Conservation (phyloP, 106 monocot species). For the Dioscorea zingiberensis region DNA sequence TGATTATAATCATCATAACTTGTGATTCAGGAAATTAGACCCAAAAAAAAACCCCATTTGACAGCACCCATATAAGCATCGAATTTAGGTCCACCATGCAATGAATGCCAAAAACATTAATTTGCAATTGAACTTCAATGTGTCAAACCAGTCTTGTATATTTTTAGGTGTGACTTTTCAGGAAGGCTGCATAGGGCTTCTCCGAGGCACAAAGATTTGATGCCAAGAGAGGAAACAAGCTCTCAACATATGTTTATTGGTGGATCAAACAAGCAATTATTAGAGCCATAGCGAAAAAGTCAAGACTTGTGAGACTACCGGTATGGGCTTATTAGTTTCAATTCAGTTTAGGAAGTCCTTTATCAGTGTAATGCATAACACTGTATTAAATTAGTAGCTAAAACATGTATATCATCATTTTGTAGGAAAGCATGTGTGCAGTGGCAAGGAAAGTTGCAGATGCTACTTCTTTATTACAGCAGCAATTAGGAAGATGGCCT, state of each 20-base stretch:
- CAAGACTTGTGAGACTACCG: constrained; percentile 54
- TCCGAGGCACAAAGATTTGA: constrained; percentile 51
- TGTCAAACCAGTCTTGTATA: too few species aligned
- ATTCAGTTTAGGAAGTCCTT: not conserved
- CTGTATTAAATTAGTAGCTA: too few species aligned
- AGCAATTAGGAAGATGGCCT: constrained; percentile 26
- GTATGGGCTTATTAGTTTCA: constrained; percentile 15
- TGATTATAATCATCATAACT: too few species aligned
- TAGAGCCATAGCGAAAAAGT: constrained; percentile 49
- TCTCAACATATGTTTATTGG: constrained; percentile 72
- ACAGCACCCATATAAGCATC: too few species aligned
- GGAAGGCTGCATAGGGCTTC: constrained; percentile 70
- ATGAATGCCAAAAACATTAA: too few species aligned
- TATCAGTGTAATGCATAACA: not conserved
- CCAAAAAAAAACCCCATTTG: too few species aligned
- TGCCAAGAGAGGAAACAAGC: constrained; percentile 40
- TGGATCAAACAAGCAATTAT: constrained; percentile 72
- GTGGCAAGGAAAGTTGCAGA: constrained; percentile 31
- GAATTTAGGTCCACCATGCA: too few species aligned
- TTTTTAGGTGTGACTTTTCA: constrained; percentile 5
- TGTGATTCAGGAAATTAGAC: too few species aligned
- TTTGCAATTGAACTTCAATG: too few species aligned
- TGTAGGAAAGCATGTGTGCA: constrained; percentile 38
- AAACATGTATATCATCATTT: not conserved
- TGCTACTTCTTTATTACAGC: constrained; percentile 25